Conservation (phyloP, 2,329 filamentous ascomycete species). For the Dactylellina haptotyla region DNA sequence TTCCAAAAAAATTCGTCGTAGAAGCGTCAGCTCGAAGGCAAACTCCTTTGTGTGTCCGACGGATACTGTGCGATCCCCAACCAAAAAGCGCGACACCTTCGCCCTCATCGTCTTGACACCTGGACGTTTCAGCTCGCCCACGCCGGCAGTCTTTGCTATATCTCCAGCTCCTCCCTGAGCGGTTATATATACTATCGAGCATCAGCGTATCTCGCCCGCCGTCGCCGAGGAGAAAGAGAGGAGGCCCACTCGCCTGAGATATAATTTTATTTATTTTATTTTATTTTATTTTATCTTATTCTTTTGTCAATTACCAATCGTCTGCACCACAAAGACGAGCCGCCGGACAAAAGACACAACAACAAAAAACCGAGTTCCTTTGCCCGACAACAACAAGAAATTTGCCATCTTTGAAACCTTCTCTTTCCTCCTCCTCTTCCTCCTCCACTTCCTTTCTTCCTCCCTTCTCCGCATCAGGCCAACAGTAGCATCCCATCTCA, state of each 20-base stretch:
- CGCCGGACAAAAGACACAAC: conserved; percentile 15
- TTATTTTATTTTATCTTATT: too few relatives aligned
- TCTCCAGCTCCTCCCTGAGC: neutral
- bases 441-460: neutral
- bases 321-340: neutral
- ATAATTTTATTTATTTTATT: too few relatives aligned
- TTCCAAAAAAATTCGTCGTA: neutral
- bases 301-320: neutral
- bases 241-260: too few relatives aligned
- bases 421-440: conserved; percentile 1
- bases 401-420: conserved; percentile 26
- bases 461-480: conserved; percentile 50
- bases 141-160: neutral
- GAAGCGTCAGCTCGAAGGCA: neutral
- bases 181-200: too few relatives aligned
- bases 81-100: conserved; percentile 4
- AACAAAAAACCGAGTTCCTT: conserved; percentile 31
- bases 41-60: neutral
- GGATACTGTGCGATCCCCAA: conserved; percentile 7
- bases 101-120: neutral
- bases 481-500: conserved; percentile 32
- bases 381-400: conserved; percentile 22
- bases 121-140: neutral
- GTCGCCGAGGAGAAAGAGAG: neutral
- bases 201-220: neutral